Evolutionary conservation across 148 eudicot genomes (phyloP).

Genomic region (Chenopodium album): DNA sequence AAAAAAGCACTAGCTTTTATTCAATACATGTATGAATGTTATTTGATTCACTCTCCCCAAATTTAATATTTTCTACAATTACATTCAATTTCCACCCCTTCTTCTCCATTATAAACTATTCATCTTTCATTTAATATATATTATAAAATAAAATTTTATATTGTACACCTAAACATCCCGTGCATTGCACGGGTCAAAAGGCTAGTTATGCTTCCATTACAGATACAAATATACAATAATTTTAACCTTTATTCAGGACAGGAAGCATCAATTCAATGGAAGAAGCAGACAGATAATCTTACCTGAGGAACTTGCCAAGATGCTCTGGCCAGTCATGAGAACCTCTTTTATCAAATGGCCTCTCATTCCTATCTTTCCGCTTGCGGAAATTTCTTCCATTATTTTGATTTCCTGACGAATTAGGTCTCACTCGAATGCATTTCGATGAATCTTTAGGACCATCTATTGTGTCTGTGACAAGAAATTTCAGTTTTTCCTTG

Average conservation of each 20-base stretch:
- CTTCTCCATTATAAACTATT: too few species aligned
- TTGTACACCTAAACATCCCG: too few species aligned
- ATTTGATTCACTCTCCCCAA: too few species aligned
- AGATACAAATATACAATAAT: neutral
- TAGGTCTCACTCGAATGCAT: constrained; percentile 84
- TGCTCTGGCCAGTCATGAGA: constrained; percentile 84
- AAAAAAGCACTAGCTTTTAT: too few species aligned
- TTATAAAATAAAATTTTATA: too few species aligned
- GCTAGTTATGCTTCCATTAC: neutral
- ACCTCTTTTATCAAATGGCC: constrained; percentile 81
- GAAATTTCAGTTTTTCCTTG: constrained; percentile 77
- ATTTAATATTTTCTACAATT: too few species aligned
- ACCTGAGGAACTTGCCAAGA: constrained; percentile 91
- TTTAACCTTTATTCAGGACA: neutral
- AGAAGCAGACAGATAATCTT: constrained; percentile 14
- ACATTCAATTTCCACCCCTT: too few species aligned
- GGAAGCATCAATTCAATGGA: neutral
- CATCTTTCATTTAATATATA: too few species aligned
- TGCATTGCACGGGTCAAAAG: too few species aligned
- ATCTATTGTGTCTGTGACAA: constrained; percentile 89
- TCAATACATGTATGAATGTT: too few species aligned
- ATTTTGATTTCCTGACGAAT: constrained; percentile 49
- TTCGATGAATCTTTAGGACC: constrained; percentile 72
- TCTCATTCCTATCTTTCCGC: constrained; percentile 72
- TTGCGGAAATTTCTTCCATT: constrained; percentile 53